phyloP scores from a whole-genome alignment of 805 yeast species.

The Yamadazyma laniorum region DNA sequence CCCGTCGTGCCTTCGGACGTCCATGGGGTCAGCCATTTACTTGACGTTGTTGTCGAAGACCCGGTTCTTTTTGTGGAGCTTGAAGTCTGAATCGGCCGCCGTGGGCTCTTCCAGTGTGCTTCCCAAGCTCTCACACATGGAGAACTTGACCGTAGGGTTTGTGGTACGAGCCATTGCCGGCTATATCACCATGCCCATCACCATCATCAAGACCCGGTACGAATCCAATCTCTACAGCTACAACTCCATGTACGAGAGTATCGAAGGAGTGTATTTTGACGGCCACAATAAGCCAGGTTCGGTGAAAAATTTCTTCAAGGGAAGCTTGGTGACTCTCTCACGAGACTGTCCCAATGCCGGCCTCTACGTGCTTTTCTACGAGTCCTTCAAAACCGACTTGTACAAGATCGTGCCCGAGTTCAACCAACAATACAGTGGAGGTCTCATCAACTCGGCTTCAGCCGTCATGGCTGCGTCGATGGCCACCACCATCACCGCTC shows the following conservation, averaged over 20 bases:
- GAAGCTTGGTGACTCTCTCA: conserved; percentile 81
- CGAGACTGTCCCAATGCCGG: conserved; percentile 98
- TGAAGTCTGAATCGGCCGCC: conserved; percentile 5
- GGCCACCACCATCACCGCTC: conserved; percentile 87
- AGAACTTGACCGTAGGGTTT: conserved; percentile 76
- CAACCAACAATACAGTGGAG: conserved; percentile 27
- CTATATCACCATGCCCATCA: conserved; percentile 88
- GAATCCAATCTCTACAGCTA: conserved; percentile 80
- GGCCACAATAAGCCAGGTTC: conserved; percentile 29
- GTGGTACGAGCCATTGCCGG: conserved; percentile 81
- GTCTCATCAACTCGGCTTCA: conserved; percentile 66
- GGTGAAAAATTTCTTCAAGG: conserved; percentile 73
- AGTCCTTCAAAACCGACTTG: conserved; percentile 57
- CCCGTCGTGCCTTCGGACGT: conserved; percentile 87
- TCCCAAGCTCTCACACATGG: conserved; percentile 69
- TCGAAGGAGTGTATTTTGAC: conserved; percentile 49
- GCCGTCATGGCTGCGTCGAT: conserved; percentile 76
- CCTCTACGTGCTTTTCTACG: conserved; percentile 81
- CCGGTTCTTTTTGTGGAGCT: conserved; percentile 49
- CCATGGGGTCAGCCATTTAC: conserved; percentile 87
- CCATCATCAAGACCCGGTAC: conserved; percentile 83
- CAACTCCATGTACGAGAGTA: conserved; percentile 60
- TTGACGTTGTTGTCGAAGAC: conserved; percentile 66
- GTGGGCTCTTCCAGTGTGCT: conserved; percentile 25
- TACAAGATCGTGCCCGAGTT: not conserved